These are phyloP conservation scores for Aristolochia californica DNA, from an alignment of 164 flowering plant genomes.

Conservation along the genomic window DNA sequence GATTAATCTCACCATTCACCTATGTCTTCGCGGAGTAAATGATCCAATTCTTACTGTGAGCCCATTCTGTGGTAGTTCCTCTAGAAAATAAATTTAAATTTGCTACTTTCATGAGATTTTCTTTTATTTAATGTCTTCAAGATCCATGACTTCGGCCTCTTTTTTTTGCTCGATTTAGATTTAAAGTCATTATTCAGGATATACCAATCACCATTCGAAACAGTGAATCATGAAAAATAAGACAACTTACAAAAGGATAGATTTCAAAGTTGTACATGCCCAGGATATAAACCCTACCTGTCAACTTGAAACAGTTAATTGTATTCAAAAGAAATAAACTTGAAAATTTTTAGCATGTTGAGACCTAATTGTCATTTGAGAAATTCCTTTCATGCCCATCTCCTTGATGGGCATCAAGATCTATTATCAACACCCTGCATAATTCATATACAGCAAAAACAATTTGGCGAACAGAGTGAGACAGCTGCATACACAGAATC, in stretches of 20 bases:
- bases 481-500: constrained; percentile 98
- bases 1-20: too few relatives aligned
- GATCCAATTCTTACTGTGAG: too few relatives aligned
- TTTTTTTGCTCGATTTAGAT: too few relatives aligned
- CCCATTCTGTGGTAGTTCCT: too few relatives aligned
- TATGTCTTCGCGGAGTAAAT: too few relatives aligned
- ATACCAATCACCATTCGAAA: too few relatives aligned
- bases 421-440: constrained; percentile 89
- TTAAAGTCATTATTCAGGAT: too few relatives aligned
- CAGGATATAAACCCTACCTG: constrained; percentile 86
- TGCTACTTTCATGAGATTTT: too few relatives aligned
- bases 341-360: background rate
- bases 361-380: constrained; percentile 55
- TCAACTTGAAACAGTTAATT: constrained; percentile 9
- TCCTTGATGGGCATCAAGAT: constrained; percentile 99
- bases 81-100: too few relatives aligned
- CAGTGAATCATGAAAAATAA: background rate
- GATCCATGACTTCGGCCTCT: too few relatives aligned
- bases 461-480: too few relatives aligned
- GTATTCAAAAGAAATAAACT: constrained; percentile 1
- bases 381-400: constrained; percentile 94
- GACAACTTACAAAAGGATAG: constrained; percentile 67
- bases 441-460: constrained; percentile 1
- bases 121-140: too few relatives aligned
- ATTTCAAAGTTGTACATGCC: constrained; percentile 84